Percentiles rank a stretch among this genome's conserved stretches.
Evolutionary conservation across 768 basidiomycete species (phyloP).

Genomic region (Amanita polypyramis): DNA sequence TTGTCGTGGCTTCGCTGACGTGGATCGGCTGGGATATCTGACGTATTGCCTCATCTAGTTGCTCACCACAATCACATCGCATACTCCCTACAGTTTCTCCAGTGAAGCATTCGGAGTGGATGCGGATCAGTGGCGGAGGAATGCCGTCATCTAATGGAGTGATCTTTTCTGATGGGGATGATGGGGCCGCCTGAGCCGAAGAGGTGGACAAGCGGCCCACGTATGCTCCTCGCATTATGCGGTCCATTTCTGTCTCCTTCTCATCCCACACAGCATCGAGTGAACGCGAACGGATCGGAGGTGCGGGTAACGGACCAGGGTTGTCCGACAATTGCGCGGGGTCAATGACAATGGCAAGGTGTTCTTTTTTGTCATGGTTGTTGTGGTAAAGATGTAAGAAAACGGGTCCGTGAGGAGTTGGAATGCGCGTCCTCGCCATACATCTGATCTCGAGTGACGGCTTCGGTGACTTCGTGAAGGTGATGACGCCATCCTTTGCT

Average conservation of each 20-base stretch:
- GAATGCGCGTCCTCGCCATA: constrained; percentile 95
- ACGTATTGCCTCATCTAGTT: constrained; percentile 94
- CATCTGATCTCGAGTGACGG: constrained; percentile 67
- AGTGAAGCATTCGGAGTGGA: constrained; percentile 98
- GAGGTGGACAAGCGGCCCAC: constrained; percentile 67
- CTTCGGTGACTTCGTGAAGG: constrained; percentile 14
- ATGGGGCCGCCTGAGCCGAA: constrained; percentile 28
- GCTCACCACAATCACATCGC: constrained; percentile 98
- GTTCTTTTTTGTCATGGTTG: constrained; percentile 85
- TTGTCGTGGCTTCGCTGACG: constrained; percentile 29
- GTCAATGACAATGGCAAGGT: constrained; percentile 92
- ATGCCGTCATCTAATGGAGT: constrained; percentile 21
- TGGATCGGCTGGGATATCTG: constrained; percentile 68
- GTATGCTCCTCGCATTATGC: constrained; percentile 90
- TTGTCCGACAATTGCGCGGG: constrained; percentile 67
- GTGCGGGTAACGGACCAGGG: constrained; percentile 25
- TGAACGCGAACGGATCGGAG: constrained; percentile 67
- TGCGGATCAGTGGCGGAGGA: constrained; percentile 79
- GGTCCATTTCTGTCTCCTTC: constrained; percentile 85
- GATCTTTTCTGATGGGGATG: constrained; percentile 12
- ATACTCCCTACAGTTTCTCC: constrained; percentile 97
- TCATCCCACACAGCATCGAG: constrained; percentile 81
- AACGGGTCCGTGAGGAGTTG: constrained; percentile 87
- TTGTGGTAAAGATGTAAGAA: constrained; percentile 96
- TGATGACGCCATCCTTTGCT: constrained; percentile 12